Conservation (phyloP, 169 alveolate genomes). For the Perkinsus chesapeaki region DNA sequence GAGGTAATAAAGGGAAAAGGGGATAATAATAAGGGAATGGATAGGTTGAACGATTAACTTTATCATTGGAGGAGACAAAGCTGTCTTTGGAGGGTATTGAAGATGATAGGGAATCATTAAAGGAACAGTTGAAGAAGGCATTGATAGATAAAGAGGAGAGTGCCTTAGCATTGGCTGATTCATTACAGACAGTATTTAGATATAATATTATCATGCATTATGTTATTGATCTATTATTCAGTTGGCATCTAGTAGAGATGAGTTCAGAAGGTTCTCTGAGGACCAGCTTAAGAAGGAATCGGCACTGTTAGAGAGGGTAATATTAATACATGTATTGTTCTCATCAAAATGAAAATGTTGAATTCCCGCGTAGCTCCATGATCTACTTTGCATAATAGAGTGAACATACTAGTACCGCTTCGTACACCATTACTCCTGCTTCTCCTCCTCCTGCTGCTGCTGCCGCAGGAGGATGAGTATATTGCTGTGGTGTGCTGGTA, state of each 20-base stretch:
- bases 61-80: background rate
- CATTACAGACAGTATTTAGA: background rate
- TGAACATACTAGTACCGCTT: no score
- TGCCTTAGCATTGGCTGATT: background rate
- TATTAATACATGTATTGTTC: no score
- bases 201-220: background rate
- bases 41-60: background rate
- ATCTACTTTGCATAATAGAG: no score
- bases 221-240: background rate
- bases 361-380: no score
- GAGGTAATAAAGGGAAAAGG: background rate
- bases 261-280: background rate
- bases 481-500: no score
- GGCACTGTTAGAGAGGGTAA: background rate
- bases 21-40: background rate
- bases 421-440: no score
- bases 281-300: background rate
- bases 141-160: background rate
- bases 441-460: no score
- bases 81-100: background rate
- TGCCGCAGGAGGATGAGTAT: no score
- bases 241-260: background rate
- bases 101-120: background rate
- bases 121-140: background rate
- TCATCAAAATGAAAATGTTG: no score